These are phyloP conservation scores for Diaporthe ilicicola DNA, from an alignment of 2,329 filamentous ascomycete genomes.

Conservation along the genomic window DNA sequence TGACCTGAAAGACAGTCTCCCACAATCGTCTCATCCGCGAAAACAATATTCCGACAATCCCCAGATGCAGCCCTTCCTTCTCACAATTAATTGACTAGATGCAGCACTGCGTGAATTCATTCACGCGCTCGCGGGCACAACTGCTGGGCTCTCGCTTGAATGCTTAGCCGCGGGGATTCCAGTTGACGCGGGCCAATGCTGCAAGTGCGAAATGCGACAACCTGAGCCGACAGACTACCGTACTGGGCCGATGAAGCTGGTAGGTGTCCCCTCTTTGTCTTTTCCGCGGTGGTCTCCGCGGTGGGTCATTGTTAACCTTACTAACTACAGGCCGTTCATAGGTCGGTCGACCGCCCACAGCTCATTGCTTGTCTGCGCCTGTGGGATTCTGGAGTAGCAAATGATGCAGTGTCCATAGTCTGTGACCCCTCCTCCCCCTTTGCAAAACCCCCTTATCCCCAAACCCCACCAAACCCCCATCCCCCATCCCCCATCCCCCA, in stretches of 20 bases:
- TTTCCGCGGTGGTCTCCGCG: neutral
- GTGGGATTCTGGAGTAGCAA: neutral
- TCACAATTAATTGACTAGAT: neutral
- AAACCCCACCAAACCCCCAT: no score
- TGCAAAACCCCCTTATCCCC: no score
- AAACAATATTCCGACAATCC: neutral
- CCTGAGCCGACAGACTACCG: neutral
- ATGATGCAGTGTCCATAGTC: neutral
- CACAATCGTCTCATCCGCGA: neutral
- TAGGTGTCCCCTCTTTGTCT: neutral
- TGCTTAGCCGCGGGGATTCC: constrained; percentile 17
- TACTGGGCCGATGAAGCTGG: neutral
- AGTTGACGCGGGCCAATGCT: neutral
- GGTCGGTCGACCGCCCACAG: neutral
- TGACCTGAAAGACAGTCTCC: neutral
- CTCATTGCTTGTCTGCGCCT: neutral
- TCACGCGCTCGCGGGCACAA: constrained; percentile 6
- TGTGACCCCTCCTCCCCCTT: no score
- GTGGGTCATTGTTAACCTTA: neutral
- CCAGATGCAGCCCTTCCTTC: neutral
- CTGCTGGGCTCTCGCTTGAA: neutral
- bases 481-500: neutral
- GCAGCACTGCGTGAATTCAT: neutral
- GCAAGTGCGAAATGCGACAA: neutral
- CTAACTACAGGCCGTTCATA: constrained; percentile 2